phyloP scores from a whole-genome alignment of 2,329 filamentous ascomycete species.

The Cadophora malorum region DNA sequence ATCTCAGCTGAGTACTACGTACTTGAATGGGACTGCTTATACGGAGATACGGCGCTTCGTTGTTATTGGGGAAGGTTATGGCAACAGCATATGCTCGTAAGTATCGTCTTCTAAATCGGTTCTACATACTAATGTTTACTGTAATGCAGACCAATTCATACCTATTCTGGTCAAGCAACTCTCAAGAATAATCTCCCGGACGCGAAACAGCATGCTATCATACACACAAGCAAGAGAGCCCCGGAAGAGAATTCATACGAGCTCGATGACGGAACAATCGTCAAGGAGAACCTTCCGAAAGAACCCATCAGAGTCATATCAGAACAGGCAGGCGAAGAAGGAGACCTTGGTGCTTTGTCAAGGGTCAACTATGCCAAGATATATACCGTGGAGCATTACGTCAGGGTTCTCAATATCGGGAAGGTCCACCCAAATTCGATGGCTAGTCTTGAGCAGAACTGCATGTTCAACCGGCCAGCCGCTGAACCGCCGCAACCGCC shows the following conservation, averaged over 20 bases:
- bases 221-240: conserved; percentile 30
- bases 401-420: conserved; percentile 40
- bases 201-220: conserved; percentile 33
- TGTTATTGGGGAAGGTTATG: conserved; percentile 32
- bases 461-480: background rate
- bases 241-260: conserved; percentile 20
- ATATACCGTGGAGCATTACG: conserved; percentile 42
- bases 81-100: conserved; percentile 39
- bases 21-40: conserved; percentile 29
- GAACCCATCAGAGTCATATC: conserved; percentile 34
- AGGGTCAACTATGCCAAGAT: conserved; percentile 42
- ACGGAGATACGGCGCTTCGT: conserved; percentile 40
- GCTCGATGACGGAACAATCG: conserved; percentile 20
- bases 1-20: conserved; percentile 12
- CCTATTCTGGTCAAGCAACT: conserved; percentile 36
- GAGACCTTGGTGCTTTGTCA: conserved; percentile 29
- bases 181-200: conserved; percentile 38
- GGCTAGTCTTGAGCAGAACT: conserved; percentile 10
- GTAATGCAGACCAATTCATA: conserved; percentile 37
- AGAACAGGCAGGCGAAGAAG: conserved; percentile 27
- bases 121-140: background rate
- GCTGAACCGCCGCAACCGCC: conserved; percentile 9
- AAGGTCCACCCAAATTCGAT: conserved; percentile 20
- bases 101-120: conserved; percentile 4
- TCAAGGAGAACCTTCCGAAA: conserved; percentile 32